Evolutionary conservation across 176 grass and related monocot species (phyloP), one percentile per base, ranked within the genome.

Genomic region (Juncus effusus): DNA sequence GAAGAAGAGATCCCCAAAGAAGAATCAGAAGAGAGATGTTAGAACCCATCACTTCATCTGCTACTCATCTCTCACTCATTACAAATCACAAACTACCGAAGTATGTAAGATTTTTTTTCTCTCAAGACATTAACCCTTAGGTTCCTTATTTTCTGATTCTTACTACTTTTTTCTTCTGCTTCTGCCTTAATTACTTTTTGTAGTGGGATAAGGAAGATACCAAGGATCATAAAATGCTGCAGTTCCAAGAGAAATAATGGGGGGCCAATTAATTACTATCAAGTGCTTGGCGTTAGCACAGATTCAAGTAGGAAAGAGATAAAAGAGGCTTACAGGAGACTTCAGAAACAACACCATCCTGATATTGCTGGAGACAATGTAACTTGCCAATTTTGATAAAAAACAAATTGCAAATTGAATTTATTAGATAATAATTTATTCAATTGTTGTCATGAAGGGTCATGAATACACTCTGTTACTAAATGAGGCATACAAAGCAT

Each of bases 261-360:
- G 11, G 53, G 14, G 42, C 40, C 76, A 40, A 16, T 14, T 39
- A 66, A 92, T 37, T 86, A 83, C 75, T 85, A 71, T 54, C 55
- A 74, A 51, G 81, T 85, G 14, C 67, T 87, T 28, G 84, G 84
- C 13, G 63, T 92, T n/a, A 55, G 80, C 13, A 38, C 56, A 69
- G 52, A 81, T 63, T 87, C 84, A 56, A 87, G 78, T 10, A 47
- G 51, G 57, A 70, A 82, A 56, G 71, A 87, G 70, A 85, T 87
- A 59, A 85, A 87, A 70, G 65, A 84, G 45, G 89, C 89, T 54
- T 92, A 92, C 51, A 81, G 78, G 78, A 92, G 86, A 64, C 77
- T 87, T 36, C 81, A 92, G 78, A 92, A 87, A 70, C 77, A 84
- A 41, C 71, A 92, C 77, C 89, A 87, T 65, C 89, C 81, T 65